Percentiles rank a stretch among this genome's conserved stretches.
phyloP scores from a whole-genome alignment of 495 filamentous ascomycete species.

The Hypoxylon crocopeplum region DNA sequence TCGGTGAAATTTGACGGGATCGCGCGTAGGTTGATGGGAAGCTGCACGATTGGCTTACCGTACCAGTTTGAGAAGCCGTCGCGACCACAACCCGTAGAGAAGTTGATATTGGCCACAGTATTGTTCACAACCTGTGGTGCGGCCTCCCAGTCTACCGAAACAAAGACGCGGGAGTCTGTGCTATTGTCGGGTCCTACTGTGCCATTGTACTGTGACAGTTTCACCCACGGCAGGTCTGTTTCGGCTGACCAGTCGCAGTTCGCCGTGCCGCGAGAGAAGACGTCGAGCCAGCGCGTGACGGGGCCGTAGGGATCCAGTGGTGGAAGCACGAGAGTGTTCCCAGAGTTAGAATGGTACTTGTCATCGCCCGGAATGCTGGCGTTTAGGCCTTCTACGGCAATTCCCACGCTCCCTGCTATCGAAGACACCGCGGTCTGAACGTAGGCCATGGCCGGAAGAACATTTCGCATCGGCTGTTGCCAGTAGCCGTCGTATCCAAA shows the following conservation, averaged over 20 bases:
- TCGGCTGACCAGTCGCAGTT: slow-evolving; percentile 64
- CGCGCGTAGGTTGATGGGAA: slow-evolving; percentile 63
- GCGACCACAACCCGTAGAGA: slow-evolving; percentile 62
- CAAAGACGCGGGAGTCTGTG: slow-evolving; percentile 63
- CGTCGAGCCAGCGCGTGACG: slow-evolving; percentile 66
- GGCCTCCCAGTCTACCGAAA: slow-evolving; percentile 67
- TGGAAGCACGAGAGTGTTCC: slow-evolving; percentile 61
- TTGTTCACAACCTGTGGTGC: slow-evolving; percentile 58
- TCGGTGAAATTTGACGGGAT: slow-evolving; percentile 61
- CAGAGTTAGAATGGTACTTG: slow-evolving; percentile 65
- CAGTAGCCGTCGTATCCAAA: slow-evolving; percentile 61
- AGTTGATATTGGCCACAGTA: slow-evolving; percentile 59
- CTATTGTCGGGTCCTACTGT: slow-evolving; percentile 54
- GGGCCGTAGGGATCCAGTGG: slow-evolving; percentile 70
- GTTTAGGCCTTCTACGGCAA: slow-evolving; percentile 69
- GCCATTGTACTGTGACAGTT: slow-evolving; percentile 61
- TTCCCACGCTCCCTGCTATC: slow-evolving; percentile 67
- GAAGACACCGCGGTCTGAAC: slow-evolving; percentile 63
- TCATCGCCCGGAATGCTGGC: slow-evolving; percentile 72
- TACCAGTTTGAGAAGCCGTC: slow-evolving; percentile 52
- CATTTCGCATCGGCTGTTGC: slow-evolving; percentile 77
- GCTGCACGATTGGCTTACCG: slow-evolving; percentile 57
- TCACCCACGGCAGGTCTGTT: slow-evolving; percentile 62
- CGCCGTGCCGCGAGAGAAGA: slow-evolving; percentile 68
- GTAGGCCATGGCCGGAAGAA: slow-evolving; percentile 64